These are phyloP conservation scores for Picea sitchensis DNA, from an alignment of 75 land plant species.

Conservation along the genomic window DNA sequence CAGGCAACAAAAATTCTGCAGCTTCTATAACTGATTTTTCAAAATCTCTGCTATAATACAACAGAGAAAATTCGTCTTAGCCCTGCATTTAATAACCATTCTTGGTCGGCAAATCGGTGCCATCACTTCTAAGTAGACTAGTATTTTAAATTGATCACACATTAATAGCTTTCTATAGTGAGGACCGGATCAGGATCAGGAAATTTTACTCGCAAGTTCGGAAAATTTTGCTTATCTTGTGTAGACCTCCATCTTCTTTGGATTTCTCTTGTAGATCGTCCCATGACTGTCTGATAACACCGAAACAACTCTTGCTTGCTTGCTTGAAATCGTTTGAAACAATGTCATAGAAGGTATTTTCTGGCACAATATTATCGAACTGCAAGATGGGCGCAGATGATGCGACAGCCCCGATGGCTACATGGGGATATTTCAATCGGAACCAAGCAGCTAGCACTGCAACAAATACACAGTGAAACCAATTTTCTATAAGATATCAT, in stretches of 20 bases:
- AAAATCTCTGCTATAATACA: background rate
- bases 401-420: conserved; percentile 79
- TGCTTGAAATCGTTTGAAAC: conserved; percentile 60
- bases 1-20: no score
- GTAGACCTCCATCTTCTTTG: conserved; percentile 30
- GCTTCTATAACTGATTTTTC: no score
- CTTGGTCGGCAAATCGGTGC: background rate
- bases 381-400: conserved; percentile 82
- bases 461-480: background rate
- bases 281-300: conserved; percentile 58
- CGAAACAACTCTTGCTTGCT: conserved; percentile 47
- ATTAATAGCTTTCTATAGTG: background rate
- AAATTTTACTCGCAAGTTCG: conserved; percentile 53
- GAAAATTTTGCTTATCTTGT: conserved; percentile 40
- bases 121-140: background rate
- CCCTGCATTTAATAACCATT: background rate
- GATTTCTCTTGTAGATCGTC: conserved; percentile 29
- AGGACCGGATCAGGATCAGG: background rate
- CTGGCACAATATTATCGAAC: conserved; percentile 56
- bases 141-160: background rate
- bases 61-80: background rate
- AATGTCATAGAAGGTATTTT: conserved; percentile 47
- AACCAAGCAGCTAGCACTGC: conserved; percentile 92
- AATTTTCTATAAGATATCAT: no score
- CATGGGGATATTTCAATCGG: conserved; percentile 83